These are phyloP conservation scores for Clavulina sp. DNA, from an alignment of 768 basidiomycete genomes.

Conservation along the genomic window DNA sequence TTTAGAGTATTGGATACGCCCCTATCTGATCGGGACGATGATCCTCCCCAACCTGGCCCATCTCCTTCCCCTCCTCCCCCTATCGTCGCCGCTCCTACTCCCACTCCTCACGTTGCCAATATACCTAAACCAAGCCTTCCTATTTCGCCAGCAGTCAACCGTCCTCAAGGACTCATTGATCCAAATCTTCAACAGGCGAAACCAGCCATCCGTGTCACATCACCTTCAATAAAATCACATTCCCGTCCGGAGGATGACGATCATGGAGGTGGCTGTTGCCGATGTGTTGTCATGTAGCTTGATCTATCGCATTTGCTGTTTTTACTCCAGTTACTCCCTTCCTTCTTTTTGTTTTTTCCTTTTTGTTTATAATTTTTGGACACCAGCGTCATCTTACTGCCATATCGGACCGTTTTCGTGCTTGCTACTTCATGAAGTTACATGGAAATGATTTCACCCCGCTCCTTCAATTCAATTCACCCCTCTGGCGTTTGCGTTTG, in stretches of 20 bases:
- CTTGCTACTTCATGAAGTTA: too few species aligned
- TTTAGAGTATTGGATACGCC: too few species aligned
- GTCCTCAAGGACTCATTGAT: too few species aligned
- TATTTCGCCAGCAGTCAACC: too few species aligned
- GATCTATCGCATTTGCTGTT: background rate
- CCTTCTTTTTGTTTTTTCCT: background rate
- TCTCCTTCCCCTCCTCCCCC: conserved; percentile 13
- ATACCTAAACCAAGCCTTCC: background rate
- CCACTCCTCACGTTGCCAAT: conserved; percentile 13
- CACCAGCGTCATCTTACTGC: background rate
- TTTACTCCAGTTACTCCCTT: background rate
- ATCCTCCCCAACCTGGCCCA: conserved; percentile 23
- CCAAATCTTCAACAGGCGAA: background rate
- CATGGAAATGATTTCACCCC: too few species aligned
- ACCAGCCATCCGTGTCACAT: background rate
- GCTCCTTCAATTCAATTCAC: too few species aligned
- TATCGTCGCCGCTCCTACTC: conserved; percentile 17
- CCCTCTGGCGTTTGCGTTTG: too few species aligned
- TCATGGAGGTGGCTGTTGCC: background rate
- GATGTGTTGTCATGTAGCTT: background rate
- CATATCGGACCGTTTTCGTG: too few species aligned
- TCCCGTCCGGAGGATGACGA: background rate
- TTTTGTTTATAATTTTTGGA: background rate
- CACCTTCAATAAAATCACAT: background rate
- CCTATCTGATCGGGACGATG: background rate